Evolutionary conservation across 148 eudicot genomes (phyloP).

Genomic region (Euryodendron excelsum): DNA sequence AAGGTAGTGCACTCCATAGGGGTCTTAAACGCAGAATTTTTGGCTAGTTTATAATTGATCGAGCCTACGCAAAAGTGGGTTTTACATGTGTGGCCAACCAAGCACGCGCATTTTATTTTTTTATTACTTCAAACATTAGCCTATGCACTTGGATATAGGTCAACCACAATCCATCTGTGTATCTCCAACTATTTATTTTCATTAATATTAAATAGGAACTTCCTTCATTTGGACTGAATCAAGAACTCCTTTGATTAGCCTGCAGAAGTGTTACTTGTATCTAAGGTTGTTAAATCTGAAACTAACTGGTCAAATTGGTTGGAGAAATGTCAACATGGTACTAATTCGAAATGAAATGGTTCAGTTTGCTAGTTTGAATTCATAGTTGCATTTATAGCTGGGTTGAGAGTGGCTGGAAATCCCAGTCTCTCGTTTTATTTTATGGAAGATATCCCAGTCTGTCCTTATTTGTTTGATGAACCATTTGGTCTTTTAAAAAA

Average conservation of each 20-base stretch:
- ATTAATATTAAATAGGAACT: not conserved
- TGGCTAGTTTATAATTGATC: constrained; percentile 4
- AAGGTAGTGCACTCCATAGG: too few species aligned
- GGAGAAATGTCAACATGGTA: not conserved
- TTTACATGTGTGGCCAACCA: not conserved
- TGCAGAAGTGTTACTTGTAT: not conserved
- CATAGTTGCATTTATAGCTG: not conserved
- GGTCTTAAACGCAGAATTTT: not conserved
- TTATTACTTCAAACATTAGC: not conserved
- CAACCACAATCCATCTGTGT: not conserved
- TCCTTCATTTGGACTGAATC: not conserved
- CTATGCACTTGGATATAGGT: not conserved
- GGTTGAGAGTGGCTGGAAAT: constrained; percentile 7
- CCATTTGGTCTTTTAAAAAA: not conserved
- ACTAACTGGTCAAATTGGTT: not conserved
- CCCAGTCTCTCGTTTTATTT: not conserved
- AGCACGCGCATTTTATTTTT: not conserved
- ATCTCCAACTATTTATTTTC: not conserved
- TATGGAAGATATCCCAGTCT: not conserved
- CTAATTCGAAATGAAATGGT: not conserved
- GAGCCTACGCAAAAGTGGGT: not conserved
- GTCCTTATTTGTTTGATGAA: not conserved
- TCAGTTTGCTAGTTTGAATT: not conserved
- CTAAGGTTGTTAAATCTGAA: not conserved
- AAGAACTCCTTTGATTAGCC: not conserved